Evolutionary conservation across 2,329 filamentous ascomycete genomes (phyloP), one percentile per base, ranked within the genome.

Genomic region (Ascochyta pisi): DNA sequence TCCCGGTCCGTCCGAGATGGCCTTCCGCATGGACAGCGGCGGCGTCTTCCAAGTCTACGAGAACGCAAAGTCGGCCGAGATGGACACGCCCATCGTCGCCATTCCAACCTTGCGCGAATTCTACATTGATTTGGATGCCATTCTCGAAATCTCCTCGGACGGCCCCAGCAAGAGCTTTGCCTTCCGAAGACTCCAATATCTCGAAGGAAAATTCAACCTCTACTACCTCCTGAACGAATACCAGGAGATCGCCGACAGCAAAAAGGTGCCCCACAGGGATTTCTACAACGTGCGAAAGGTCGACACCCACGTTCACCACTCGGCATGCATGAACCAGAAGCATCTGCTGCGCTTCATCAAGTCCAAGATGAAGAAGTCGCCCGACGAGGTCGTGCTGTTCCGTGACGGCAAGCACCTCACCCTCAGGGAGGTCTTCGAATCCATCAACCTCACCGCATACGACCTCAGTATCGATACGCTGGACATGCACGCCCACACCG

Each of bases 261-360:
- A 99, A 76, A 94, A 91, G 68, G 95, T 98, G 50, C 95, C 95
- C 3, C 95, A 99, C 77, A 88, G 95, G 80, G 95, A 99, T 77
- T 99, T 99, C 73, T 99, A 99, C 81, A 99, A 99, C 72, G 95
- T 99, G 44, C 86, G 95, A 73, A 99, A 99, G 76, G 95, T 99
- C 46, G 95, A 99, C 73, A 99, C 95, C 8, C 95, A 99, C 83
- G 95, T 99, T 66, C 95, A 99, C 74, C 95, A 99, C 76, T 99
- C 95, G 15, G 95, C 95, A 23, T 99, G 95, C 75, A 99, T 99
- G 95, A 99, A 99, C 73, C 95, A 99, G 77, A 99, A 99, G 78
- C 95, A 99, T 83, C 80, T 99, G 54, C 81, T 99, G 58, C 91
- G 95, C 50, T 99, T 99, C 78, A 99, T 99, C 81, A 99, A 99